Conservation (phyloP, 345 rosid genomes). For the Barbarea vulgaris region DNA sequence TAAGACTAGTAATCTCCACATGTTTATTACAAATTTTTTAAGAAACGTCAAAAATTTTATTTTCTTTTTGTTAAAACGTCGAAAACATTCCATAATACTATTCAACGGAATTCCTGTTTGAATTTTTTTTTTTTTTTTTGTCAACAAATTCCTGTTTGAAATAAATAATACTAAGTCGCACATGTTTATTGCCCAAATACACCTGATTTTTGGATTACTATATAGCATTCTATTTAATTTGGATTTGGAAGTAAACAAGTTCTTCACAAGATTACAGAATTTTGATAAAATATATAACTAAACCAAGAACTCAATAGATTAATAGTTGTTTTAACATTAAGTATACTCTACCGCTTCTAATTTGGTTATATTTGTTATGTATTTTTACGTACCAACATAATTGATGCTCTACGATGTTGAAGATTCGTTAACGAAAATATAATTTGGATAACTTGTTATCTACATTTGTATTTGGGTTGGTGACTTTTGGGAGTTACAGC, state of each 20-base stretch:
- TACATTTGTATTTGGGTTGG: constrained; percentile 9
- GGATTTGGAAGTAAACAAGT: neutral
- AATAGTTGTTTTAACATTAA: neutral
- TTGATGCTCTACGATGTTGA: constrained; percentile 10
- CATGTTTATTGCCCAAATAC: constrained; percentile 4
- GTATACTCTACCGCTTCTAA: neutral
- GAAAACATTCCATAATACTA: neutral
- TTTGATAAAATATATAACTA: too few species aligned
- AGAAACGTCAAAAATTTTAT: neutral
- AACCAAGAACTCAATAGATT: neutral
- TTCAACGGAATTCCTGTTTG: constrained; percentile 5
- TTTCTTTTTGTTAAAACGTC: too few species aligned
- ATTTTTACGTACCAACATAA: constrained; percentile 7
- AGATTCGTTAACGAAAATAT: neutral
- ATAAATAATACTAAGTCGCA: constrained; percentile 8
- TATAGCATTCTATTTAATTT: neutral
- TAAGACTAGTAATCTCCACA: neutral
- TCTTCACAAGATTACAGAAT: too few species aligned
- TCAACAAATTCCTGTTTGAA: neutral
- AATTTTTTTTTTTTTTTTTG: too few species aligned
- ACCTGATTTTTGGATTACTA: neutral
- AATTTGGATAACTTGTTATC: neutral
- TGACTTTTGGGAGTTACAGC: constrained; percentile 25
- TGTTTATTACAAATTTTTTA: constrained; percentile 6
- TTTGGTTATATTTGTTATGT: neutral